Conservation (phyloP, 179 eudicot genomes). For the Silene vulgaris region DNA sequence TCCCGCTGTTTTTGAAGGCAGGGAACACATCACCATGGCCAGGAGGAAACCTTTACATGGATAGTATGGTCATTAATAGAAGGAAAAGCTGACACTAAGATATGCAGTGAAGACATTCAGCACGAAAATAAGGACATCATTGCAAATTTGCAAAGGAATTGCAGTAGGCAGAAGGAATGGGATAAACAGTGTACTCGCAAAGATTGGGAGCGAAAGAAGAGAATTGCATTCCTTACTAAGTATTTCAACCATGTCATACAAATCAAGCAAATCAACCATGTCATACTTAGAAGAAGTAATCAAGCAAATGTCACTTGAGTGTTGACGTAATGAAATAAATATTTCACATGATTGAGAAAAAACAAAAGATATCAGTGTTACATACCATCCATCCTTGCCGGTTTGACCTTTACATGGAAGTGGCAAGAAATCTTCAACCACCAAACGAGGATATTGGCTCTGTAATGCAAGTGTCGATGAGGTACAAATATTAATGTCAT, state of each 20-base stretch:
- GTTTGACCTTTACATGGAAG: constrained; percentile 76
- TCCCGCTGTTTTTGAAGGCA: constrained; percentile 91
- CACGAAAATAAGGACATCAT: neutral
- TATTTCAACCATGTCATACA: too few relatives aligned
- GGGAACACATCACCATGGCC: constrained; percentile 99
- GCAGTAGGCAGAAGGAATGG: neutral
- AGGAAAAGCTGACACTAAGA: neutral
- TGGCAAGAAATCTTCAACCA: constrained; percentile 77
- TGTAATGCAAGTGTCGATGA: constrained; percentile 24
- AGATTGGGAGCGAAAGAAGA: neutral
- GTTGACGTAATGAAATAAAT: neutral
- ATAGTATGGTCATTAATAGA: constrained; percentile 22
- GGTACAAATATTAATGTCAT: neutral
- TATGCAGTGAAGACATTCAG: neutral
- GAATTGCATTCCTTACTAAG: too few relatives aligned
- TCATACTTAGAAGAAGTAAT: too few relatives aligned
- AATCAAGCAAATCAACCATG: too few relatives aligned
- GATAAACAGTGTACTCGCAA: neutral
- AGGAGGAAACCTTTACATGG: constrained; percentile 86
- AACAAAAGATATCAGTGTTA: constrained; percentile 1
- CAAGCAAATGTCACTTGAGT: constrained; percentile 8
- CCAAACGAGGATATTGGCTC: constrained; percentile 98
- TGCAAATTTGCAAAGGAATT: neutral
- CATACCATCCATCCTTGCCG: constrained; percentile 95
- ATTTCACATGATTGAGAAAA: neutral